A percentile compares a stretch with the other conserved stretches of the same genome.
phyloP scores from a whole-genome alignment of 306 rosid genomes.

The Vigna reflexopilosa region DNA sequence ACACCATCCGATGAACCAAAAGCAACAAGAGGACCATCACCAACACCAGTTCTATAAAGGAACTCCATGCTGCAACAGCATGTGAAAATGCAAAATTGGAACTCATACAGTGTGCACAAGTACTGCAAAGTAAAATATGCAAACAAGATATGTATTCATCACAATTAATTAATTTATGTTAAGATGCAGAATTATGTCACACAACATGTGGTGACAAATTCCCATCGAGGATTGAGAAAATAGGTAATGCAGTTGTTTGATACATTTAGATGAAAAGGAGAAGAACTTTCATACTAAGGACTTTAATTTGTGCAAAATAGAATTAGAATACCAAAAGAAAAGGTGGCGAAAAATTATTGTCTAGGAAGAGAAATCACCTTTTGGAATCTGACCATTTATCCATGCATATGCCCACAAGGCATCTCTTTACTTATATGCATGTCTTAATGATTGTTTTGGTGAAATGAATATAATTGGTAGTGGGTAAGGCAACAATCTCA shows the following conservation, averaged over 20 bases:
- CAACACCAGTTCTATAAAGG: conserved; percentile 82
- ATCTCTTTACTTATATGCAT: conserved; percentile 9
- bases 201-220: conserved; percentile 22
- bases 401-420: conserved; percentile 22
- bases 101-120: conserved; percentile 28
- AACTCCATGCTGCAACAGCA: conserved; percentile 92
- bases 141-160: conserved; percentile 10
- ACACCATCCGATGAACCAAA: conserved; percentile 99
- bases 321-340: conserved; percentile 37
- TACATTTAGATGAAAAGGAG: conserved; percentile 30
- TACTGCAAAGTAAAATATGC: conserved; percentile 28
- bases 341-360: conserved; percentile 7
- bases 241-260: conserved; percentile 29
- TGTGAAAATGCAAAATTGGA: conserved; percentile 31
- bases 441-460: background rate
- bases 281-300: conserved; percentile 24
- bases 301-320: conserved; percentile 16
- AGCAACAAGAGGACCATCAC: conserved; percentile 97
- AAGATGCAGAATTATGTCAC: conserved; percentile 26
- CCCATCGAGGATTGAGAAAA: conserved; percentile 30
- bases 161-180: conserved; percentile 12
- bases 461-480: conserved; percentile 21
- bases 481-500: conserved; percentile 31
- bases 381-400: conserved; percentile 31
- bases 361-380: conserved; percentile 19